Conservation (phyloP, 2,329 filamentous ascomycete genomes). For the Aspergillus awamori region DNA sequence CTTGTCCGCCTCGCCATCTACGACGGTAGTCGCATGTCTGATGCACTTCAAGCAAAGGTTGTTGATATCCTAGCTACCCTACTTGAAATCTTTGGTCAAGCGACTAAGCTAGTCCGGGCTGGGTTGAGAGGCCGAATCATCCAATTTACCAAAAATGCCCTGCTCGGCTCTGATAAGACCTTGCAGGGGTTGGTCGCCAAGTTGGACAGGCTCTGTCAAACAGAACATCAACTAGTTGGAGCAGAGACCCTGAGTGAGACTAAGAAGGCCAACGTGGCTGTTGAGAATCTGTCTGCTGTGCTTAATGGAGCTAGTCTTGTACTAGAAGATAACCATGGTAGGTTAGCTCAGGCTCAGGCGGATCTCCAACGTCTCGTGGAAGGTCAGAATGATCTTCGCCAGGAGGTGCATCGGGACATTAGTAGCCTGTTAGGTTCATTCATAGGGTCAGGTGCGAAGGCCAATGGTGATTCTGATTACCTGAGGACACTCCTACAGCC, state of each 20-base stretch:
- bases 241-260: constrained; percentile 1
- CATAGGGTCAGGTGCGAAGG: neutral
- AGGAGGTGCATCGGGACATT: neutral
- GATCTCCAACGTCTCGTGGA: neutral
- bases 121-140: neutral
- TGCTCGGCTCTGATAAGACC: neutral
- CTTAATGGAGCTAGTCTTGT: neutral
- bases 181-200: neutral
- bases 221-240: neutral
- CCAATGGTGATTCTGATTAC: neutral
- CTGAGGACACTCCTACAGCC: constrained; percentile 1
- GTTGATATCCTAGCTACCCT: neutral
- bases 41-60: neutral
- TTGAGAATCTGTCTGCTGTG: neutral
- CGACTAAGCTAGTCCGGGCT: neutral
- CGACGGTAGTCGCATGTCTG: neutral
- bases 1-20: neutral
- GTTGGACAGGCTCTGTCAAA: neutral
- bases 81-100: neutral
- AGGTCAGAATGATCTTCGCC: neutral
- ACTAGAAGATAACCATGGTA: neutral
- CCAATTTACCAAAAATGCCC: neutral
- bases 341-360: neutral
- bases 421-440: neutral
- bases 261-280: neutral